Conservation (phyloP, 2,329 filamentous ascomycete genomes). For the Epicoccum nigrum region DNA sequence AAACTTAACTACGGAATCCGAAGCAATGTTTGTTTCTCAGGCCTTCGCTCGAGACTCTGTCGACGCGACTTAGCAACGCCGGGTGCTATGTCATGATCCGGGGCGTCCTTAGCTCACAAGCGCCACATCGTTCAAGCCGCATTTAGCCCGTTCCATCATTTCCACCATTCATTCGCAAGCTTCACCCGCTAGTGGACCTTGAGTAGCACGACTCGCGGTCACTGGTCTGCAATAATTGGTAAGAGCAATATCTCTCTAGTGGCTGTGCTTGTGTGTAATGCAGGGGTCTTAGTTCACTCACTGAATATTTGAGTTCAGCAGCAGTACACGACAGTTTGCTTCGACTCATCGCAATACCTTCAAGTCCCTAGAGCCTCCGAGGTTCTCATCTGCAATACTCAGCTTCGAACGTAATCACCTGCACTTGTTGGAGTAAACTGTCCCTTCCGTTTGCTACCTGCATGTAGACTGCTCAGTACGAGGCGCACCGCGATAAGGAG, state of each 20-base stretch:
- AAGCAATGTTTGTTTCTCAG: neutral
- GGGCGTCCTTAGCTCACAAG: neutral
- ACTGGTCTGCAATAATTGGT: neutral
- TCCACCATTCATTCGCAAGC: constrained; percentile 2
- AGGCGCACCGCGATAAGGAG: constrained; percentile 8
- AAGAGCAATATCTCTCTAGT: neutral
- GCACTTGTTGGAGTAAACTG: constrained; percentile 5
- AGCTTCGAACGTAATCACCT: neutral
- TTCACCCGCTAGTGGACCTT: neutral
- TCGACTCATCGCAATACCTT: neutral
- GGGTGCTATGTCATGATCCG: neutral
- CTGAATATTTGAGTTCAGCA: neutral
- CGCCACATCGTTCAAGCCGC: constrained; percentile 13
- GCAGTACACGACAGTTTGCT: neutral
- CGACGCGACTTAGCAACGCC: neutral
- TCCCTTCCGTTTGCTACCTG: neutral
- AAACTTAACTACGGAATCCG: neutral
- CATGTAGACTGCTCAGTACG: constrained; percentile 3
- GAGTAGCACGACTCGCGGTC: neutral
- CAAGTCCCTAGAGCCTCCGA: neutral
- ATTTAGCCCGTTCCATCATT: constrained; percentile 4
- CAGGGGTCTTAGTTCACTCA: constrained; percentile 12
- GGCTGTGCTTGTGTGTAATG: constrained; percentile 10
- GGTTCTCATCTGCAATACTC: neutral
- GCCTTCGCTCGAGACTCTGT: neutral